Evolutionary conservation across 2,329 filamentous ascomycete species (phyloP).

Genomic region (Phyllosticta paracitricarpa): DNA sequence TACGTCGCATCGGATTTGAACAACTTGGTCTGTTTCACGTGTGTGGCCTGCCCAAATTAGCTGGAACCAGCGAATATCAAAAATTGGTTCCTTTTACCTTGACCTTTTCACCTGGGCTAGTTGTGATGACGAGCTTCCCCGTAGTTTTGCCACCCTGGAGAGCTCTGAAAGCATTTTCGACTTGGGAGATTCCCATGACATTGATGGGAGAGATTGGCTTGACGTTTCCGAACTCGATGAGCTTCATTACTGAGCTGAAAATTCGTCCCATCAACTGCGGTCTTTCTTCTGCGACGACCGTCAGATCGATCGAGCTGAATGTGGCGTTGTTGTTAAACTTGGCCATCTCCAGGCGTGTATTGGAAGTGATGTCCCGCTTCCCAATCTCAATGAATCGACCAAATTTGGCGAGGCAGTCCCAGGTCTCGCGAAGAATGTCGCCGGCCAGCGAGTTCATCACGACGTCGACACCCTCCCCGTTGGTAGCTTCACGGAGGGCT

Average conservation of each 20-base stretch:
- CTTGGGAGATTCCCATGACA: constrained; percentile 13
- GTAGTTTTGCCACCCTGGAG: constrained; percentile 12
- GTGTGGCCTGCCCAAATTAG: not conserved
- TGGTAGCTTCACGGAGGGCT: constrained; percentile 18
- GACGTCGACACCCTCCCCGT: constrained; percentile 24
- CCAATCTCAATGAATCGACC: constrained; percentile 22
- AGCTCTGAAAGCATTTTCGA: constrained; percentile 13
- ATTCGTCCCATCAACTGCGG: not conserved
- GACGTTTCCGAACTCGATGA: constrained; percentile 2
- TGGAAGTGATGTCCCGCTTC: constrained; percentile 9
- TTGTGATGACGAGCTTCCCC: constrained; percentile 15
- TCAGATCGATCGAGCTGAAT: constrained; percentile 8
- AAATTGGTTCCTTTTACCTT: constrained; percentile 10
- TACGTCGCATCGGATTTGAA: constrained; percentile 17
- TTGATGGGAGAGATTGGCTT: constrained; percentile 5
- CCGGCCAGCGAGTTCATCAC: constrained; percentile 25
- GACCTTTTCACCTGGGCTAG: constrained; percentile 15
- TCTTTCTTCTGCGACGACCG: not conserved
- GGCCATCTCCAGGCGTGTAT: constrained; percentile 9
- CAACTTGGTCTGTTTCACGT: not conserved
- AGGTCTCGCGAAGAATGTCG: constrained; percentile 18
- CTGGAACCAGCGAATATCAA: not conserved
- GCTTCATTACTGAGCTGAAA: constrained; percentile 6
- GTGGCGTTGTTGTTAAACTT: constrained; percentile 13
- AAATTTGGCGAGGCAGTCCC: constrained; percentile 20